Conservation (phyloP, 2,329 filamentous ascomycete species). For the Aureobasidium sp. region DNA sequence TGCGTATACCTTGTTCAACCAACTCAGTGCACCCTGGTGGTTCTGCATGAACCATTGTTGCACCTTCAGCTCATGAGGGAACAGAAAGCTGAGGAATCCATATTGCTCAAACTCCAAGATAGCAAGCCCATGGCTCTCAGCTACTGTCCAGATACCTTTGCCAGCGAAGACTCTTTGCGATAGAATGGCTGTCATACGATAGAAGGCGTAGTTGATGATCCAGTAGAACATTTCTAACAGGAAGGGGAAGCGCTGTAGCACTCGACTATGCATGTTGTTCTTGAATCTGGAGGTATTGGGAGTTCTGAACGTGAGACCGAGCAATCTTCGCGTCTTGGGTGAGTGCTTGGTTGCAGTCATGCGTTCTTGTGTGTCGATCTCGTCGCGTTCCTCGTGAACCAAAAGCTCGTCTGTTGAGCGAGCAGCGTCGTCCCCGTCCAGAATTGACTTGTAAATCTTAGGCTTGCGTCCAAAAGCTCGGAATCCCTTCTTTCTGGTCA, state of each 20-base stretch:
- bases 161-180: constrained; percentile 45
- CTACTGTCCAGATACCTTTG: constrained; percentile 46
- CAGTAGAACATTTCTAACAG: constrained; percentile 69
- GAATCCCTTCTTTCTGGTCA: constrained; percentile 39
- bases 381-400: constrained; percentile 26
- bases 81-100: constrained; percentile 41
- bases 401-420: constrained; percentile 34
- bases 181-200: constrained; percentile 49
- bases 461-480: constrained; percentile 29
- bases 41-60: constrained; percentile 50
- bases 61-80: constrained; percentile 44
- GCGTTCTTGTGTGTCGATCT: constrained; percentile 27
- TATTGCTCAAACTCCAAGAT: constrained; percentile 49
- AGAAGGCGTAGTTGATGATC: constrained; percentile 57
- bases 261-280: constrained; percentile 50
- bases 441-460: constrained; percentile 22
- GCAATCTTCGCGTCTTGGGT: constrained; percentile 44
- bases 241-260: constrained; percentile 61
- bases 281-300: constrained; percentile 56
- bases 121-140: constrained; percentile 46
- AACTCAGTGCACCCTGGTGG: constrained; percentile 44
- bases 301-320: constrained; percentile 42
- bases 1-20: constrained; percentile 51
- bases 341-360: constrained; percentile 31
- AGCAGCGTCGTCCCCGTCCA: constrained; percentile 27